Conservation (phyloP, 768 basidiomycete genomes). For the Exsudoporus frostii region DNA sequence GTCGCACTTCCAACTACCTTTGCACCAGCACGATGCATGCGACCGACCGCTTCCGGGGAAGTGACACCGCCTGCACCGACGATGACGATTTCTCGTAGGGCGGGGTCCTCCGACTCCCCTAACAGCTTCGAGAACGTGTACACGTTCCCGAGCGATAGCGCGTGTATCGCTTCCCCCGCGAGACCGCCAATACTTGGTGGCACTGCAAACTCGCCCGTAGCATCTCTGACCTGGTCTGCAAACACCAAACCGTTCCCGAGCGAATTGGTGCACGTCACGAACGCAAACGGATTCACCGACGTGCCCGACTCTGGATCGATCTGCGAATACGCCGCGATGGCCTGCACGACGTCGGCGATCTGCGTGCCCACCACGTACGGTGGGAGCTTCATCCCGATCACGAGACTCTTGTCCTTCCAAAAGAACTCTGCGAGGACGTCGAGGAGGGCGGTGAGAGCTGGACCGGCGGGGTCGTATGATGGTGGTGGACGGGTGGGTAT, state of each 20-base stretch:
- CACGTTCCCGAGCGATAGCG: slow-evolving; percentile 78
- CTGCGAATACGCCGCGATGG: slow-evolving; percentile 41
- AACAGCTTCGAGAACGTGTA: slow-evolving; percentile 56
- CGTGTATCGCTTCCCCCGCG: slow-evolving; percentile 73
- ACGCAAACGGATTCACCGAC: slow-evolving; percentile 54
- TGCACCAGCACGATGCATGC: slow-evolving; percentile 79
- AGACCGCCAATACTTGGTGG: slow-evolving; percentile 68
- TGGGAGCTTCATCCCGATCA: slow-evolving; percentile 76
- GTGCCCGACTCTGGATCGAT: slow-evolving; percentile 5
- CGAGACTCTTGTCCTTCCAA: slow-evolving; percentile 49
- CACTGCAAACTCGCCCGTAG: slow-evolving; percentile 47
- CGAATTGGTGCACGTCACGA: slow-evolving; percentile 79
- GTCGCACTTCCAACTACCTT: slow-evolving; percentile 65
- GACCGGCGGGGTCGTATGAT: slow-evolving; percentile 53
- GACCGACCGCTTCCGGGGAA: slow-evolving; percentile 49
- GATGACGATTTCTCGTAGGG: slow-evolving; percentile 50
- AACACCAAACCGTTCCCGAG: slow-evolving; percentile 69
- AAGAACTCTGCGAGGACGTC: slow-evolving; percentile 49
- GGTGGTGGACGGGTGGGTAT: slow-evolving; percentile 59
- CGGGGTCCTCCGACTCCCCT: slow-evolving; percentile 35
- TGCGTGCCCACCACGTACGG: slow-evolving; percentile 67
- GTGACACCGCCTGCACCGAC: slow-evolving; percentile 86
- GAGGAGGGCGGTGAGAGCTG: slow-evolving; percentile 49
- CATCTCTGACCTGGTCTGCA: slow-evolving; percentile 44
- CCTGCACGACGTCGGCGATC: slow-evolving; percentile 51